Evolutionary conservation across 2,329 filamentous ascomycete genomes (phyloP).

Genomic region (Macroventuria anomochaeta): DNA sequence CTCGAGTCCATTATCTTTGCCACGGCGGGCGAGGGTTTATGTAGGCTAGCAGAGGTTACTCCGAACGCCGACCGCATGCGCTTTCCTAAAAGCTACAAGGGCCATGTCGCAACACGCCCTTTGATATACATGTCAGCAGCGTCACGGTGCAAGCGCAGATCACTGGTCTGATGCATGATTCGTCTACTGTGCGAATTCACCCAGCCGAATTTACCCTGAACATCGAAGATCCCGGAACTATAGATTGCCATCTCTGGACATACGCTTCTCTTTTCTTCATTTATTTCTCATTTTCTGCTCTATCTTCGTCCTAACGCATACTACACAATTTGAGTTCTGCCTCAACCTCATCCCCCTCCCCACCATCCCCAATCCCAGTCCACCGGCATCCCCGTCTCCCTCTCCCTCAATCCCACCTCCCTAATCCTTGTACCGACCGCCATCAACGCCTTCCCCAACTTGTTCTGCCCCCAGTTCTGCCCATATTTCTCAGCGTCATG

Average conservation of each 20-base stretch:
- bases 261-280: no score
- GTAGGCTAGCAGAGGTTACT: background rate
- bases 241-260: no score
- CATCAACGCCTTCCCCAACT: constrained; percentile 48
- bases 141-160: no score
- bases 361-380: background rate
- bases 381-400: background rate
- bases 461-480: constrained; percentile 65
- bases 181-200: no score
- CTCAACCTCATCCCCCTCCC: background rate
- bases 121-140: no score
- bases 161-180: no score
- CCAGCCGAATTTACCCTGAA: no score
- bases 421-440: background rate
- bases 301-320: background rate
- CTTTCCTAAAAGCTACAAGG: background rate
- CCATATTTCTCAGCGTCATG: constrained; percentile 41
- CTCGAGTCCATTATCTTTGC: background rate
- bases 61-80: background rate
- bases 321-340: background rate
- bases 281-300: background rate
- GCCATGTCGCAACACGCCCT: no score
- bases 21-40: no score
- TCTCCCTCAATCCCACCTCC: background rate
- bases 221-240: no score